These are phyloP conservation scores for Ploettnerulaceae sp. DNA, from an alignment of 2,329 filamentous ascomycete genomes.

Conservation along the genomic window DNA sequence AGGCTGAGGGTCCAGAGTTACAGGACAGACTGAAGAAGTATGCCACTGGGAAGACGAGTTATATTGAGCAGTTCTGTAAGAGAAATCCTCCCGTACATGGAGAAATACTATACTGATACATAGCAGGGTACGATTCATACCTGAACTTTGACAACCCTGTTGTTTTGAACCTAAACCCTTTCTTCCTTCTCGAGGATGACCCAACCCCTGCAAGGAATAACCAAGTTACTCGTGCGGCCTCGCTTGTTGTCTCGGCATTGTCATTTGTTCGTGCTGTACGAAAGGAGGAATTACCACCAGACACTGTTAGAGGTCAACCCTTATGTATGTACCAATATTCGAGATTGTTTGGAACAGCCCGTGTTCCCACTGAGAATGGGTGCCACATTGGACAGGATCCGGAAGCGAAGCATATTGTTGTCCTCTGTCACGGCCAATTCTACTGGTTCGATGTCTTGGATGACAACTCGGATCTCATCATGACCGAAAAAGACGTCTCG, in stretches of 20 bases:
- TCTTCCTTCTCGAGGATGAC: constrained; percentile 96
- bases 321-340: constrained; percentile 99
- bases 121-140: constrained; percentile 92
- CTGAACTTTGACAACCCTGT: constrained; percentile 97
- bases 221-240: constrained; percentile 91
- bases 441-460: constrained; percentile 99
- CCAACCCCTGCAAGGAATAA: constrained; percentile 94
- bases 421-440: constrained; percentile 90
- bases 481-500: constrained; percentile 90
- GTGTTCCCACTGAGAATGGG: constrained; percentile 88
- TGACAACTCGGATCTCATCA: constrained; percentile 89
- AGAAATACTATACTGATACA: constrained; percentile 8
- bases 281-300: constrained; percentile 86
- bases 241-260: constrained; percentile 81
- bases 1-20: constrained; percentile 72
- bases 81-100: constrained; percentile 21
- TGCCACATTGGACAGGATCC: constrained; percentile 96
- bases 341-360: constrained; percentile 86
- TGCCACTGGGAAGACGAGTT: constrained; percentile 85
- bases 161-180: constrained; percentile 94
- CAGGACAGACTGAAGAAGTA: constrained; percentile 90
- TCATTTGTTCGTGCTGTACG: constrained; percentile 91
- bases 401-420: constrained; percentile 86
- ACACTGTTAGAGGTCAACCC: constrained; percentile 76
- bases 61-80: constrained; percentile 98